Evolutionary conservation across 306 rosid genomes (phyloP).

Genomic region (Argentina anserina): DNA sequence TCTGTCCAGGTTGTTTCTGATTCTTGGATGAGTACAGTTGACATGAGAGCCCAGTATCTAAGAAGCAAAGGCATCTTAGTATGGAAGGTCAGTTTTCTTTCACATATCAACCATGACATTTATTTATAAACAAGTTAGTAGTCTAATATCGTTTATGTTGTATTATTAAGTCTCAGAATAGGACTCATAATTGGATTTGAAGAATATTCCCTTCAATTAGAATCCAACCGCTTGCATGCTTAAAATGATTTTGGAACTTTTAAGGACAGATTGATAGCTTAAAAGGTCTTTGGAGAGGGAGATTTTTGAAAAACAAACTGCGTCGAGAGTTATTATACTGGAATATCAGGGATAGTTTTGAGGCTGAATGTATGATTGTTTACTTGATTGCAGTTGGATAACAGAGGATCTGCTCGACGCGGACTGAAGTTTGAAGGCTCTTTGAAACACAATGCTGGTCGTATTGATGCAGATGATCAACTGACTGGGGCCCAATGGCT

Average conservation of each 20-base stretch:
- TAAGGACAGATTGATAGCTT: neutral
- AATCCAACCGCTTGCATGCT: neutral
- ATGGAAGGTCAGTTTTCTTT: slow-evolving; percentile 76
- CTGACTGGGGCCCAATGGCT: slow-evolving; percentile 91
- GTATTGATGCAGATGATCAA: slow-evolving; percentile 83
- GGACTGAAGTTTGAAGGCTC: slow-evolving; percentile 83
- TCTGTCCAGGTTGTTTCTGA: slow-evolving; percentile 74
- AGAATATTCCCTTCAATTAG: neutral
- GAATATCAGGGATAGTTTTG: neutral
- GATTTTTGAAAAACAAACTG: neutral
- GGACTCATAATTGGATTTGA: neutral
- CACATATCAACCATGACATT: neutral
- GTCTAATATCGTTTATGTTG: neutral
- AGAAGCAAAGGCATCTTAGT: slow-evolving; percentile 82
- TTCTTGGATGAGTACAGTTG: slow-evolving; percentile 83
- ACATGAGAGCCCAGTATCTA: slow-evolving; percentile 87
- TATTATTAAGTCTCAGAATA: neutral
- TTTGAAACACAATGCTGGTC: slow-evolving; percentile 59
- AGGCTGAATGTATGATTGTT: neutral
- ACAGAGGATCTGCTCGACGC: slow-evolving; percentile 85
- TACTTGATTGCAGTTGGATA: slow-evolving; percentile 67
- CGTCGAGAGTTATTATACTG: too few species aligned
- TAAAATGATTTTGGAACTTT: too few species aligned
- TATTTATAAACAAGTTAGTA: neutral
- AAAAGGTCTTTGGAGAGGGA: neutral